Percentiles rank a stretch among this genome's conserved stretches.
phyloP scores from a whole-genome alignment of 805 yeast species.

The Candida cerambycidarum region DNA sequence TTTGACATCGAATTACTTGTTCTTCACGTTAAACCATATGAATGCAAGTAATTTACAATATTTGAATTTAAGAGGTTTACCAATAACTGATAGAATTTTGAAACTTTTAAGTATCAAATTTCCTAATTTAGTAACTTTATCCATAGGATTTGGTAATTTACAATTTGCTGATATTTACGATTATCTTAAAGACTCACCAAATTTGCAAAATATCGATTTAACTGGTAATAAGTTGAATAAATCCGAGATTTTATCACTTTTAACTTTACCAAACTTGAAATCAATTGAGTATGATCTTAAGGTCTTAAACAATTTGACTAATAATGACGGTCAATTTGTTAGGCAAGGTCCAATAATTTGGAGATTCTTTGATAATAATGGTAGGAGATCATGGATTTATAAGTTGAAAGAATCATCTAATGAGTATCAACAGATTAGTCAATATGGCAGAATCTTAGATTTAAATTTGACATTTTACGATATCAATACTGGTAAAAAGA shows the following conservation, averaged over 20 bases:
- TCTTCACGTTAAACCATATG: constrained; percentile 43
- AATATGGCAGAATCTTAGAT: constrained; percentile 17
- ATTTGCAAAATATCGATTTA: constrained; percentile 62
- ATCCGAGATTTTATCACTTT: constrained; percentile 46
- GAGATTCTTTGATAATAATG: constrained; percentile 60
- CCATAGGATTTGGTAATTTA: constrained; percentile 40
- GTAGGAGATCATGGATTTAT: constrained; percentile 82
- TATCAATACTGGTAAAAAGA: constrained; percentile 61
- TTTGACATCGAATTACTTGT: constrained; percentile 49
- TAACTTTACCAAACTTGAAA: constrained; percentile 38
- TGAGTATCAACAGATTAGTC: constrained; percentile 27
- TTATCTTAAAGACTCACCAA: constrained; percentile 26
- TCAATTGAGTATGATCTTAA: constrained; percentile 70
- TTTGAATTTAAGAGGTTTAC: constrained; percentile 66
- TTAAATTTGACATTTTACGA: constrained; percentile 57
- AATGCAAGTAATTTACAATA: constrained; percentile 46
- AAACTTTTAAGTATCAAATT: constrained; percentile 39
- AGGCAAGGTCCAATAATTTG: constrained; percentile 37
- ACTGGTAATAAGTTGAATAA: constrained; percentile 61
- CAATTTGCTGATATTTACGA: constrained; percentile 36
- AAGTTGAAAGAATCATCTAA: constrained; percentile 37
- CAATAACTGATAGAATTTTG: constrained; percentile 45
- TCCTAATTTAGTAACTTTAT: constrained; percentile 41
- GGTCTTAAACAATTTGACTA: constrained; percentile 48
- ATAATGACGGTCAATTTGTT: constrained; percentile 34